Percentiles rank a stretch among this genome's conserved stretches.
phyloP scores from a whole-genome alignment of 495 filamentous ascomycete species.

The Penicillium mononematosum region DNA sequence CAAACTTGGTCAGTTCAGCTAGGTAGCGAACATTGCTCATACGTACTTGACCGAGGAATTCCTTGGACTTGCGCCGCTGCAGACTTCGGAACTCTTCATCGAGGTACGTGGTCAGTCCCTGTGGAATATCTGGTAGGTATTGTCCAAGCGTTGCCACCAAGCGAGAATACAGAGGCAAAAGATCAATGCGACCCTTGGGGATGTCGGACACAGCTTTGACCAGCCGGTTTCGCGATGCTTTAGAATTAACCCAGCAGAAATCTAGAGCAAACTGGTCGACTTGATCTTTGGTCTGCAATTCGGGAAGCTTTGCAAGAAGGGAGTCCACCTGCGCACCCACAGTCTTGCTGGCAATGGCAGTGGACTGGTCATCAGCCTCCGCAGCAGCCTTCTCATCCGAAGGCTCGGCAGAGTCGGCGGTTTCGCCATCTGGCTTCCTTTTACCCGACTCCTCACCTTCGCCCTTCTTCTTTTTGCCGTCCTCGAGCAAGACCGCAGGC shows the following conservation, averaged over 20 bases:
- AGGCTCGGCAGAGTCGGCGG: constrained; percentile 26
- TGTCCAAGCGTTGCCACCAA: constrained; percentile 90
- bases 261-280: constrained; percentile 91
- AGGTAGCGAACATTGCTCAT: constrained; percentile 95
- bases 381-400: constrained; percentile 54
- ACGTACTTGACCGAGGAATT: constrained; percentile 90
- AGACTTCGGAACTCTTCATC: constrained; percentile 97
- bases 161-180: constrained; percentile 89
- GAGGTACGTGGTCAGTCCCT: constrained; percentile 87
- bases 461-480: constrained; percentile 89
- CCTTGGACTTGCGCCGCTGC: constrained; percentile 97
- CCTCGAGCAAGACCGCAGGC: constrained; percentile 87
- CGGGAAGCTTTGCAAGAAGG: constrained; percentile 79
- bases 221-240: constrained; percentile 91
- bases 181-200: constrained; percentile 86
- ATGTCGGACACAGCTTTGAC: constrained; percentile 92
- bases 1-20: constrained; percentile 96
- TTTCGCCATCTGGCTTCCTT: constrained; percentile 43
- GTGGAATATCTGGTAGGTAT: constrained; percentile 89
- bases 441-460: constrained; percentile 69
- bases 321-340: constrained; percentile 96
- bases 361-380: constrained; percentile 77
- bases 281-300: constrained; percentile 84
- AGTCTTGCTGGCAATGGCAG: constrained; percentile 94
- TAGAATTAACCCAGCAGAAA: constrained; percentile 98